Conservation (phyloP, 2,329 filamentous ascomycete species). For the Dactylonectria estremocensis region DNA sequence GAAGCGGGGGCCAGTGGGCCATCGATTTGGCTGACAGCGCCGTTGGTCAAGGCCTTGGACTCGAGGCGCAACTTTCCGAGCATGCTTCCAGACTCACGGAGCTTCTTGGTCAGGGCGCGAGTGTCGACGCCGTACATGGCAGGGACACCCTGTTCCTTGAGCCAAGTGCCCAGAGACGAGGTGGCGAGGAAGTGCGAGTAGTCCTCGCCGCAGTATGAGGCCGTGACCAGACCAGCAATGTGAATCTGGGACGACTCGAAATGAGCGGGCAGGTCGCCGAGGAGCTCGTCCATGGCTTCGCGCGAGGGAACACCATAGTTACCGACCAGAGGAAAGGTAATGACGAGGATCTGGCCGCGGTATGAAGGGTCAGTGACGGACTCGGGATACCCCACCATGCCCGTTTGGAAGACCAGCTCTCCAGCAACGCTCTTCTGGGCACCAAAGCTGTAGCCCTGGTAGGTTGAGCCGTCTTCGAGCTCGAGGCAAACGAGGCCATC, state of each 20-base stretch:
- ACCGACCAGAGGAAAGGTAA: slow-evolving; percentile 95
- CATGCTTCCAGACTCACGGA: slow-evolving; percentile 96
- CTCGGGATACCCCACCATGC: slow-evolving; percentile 99
- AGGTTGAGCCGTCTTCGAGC: slow-evolving; percentile 91
- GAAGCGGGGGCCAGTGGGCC: slow-evolving; percentile 44
- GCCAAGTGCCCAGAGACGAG: slow-evolving; percentile 93
- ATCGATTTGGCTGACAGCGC: slow-evolving; percentile 53
- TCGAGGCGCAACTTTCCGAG: slow-evolving; percentile 89
- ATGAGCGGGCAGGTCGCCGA: slow-evolving; percentile 89
- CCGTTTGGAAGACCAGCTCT: slow-evolving; percentile 99
- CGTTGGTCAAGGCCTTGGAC: slow-evolving; percentile 63
- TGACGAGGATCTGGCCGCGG: slow-evolving; percentile 93
- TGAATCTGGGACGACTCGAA: slow-evolving; percentile 96
- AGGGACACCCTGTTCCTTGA: slow-evolving; percentile 95
- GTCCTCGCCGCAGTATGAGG: slow-evolving; percentile 93
- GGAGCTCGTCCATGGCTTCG: slow-evolving; percentile 86
- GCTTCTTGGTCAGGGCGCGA: slow-evolving; percentile 91
- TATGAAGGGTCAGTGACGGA: slow-evolving; percentile 91
- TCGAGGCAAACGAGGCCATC: slow-evolving; percentile 86
- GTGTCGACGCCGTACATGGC: slow-evolving; percentile 98
- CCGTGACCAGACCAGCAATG: slow-evolving; percentile 90
- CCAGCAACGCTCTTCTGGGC: slow-evolving; percentile 94
- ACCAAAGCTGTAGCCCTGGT: slow-evolving; percentile 97
- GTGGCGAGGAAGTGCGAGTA: slow-evolving; percentile 94
- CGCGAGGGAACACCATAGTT: slow-evolving; percentile 97